phyloP scores from a whole-genome alignment of 2,329 filamentous ascomycete species.

The Phialophora macrospora region DNA sequence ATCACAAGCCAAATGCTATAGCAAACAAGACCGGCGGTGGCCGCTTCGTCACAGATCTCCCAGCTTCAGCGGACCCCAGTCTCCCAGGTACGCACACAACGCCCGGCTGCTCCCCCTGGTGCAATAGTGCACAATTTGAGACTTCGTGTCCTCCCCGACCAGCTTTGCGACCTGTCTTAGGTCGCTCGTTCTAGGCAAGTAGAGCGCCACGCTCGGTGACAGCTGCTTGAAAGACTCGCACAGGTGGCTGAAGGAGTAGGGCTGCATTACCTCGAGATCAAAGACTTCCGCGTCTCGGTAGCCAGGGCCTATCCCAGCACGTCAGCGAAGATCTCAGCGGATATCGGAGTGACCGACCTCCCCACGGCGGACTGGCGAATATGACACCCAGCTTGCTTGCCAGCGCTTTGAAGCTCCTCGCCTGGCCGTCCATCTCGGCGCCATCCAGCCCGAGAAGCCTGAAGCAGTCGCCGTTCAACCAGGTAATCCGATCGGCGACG shows the following conservation, averaged over 20 bases:
- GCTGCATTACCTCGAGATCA: slow-evolving; percentile 82
- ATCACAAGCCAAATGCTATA: slow-evolving; percentile 5
- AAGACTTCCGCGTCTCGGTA: slow-evolving; percentile 74
- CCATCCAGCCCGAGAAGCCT: slow-evolving; percentile 61
- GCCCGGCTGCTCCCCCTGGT: slow-evolving; percentile 86
- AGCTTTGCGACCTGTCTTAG: slow-evolving; percentile 73
- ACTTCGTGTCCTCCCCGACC: slow-evolving; percentile 57
- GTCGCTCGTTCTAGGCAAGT: slow-evolving; percentile 83
- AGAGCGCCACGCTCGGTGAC: slow-evolving; percentile 68
- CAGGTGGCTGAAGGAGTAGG: slow-evolving; percentile 73
- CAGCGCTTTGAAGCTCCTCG: slow-evolving; percentile 53
- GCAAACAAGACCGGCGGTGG: slow-evolving; percentile 1
- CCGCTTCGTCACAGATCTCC: slow-evolving; percentile 11
- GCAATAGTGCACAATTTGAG: slow-evolving; percentile 86
- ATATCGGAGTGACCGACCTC: slow-evolving; percentile 54
- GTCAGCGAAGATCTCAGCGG: background rate
- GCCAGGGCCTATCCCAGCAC: slow-evolving; percentile 57
- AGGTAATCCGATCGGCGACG: slow-evolving; percentile 76
- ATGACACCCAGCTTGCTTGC: slow-evolving; percentile 60
- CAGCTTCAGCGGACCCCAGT: slow-evolving; percentile 29
- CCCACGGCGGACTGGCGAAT: slow-evolving; percentile 77
- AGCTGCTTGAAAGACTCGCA: slow-evolving; percentile 64
- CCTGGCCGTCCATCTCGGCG: slow-evolving; percentile 24
- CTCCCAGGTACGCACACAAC: slow-evolving; percentile 63
- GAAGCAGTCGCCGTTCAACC: slow-evolving; percentile 87